Conservation (phyloP, 2,329 filamentous ascomycete species). For the Colletotrichum graminicola region DNA sequence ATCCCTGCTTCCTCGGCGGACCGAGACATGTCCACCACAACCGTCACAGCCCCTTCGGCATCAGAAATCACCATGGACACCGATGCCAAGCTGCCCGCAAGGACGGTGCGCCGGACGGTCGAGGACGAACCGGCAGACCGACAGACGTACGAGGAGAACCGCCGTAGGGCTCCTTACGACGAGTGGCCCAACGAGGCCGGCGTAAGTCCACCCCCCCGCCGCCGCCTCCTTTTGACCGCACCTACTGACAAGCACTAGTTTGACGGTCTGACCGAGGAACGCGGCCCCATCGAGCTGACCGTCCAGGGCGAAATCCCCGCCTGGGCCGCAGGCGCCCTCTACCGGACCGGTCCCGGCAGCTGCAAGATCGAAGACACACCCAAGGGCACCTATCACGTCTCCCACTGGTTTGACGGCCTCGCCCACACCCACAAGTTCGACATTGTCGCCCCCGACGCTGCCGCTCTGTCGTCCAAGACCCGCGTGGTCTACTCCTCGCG, state of each 20-base stretch:
- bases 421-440: conserved; percentile 79
- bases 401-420: conserved; percentile 87
- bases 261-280: conserved; percentile 74
- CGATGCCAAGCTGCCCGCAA: conserved; percentile 14
- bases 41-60: not conserved
- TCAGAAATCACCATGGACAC: not conserved
- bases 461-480: conserved; percentile 27
- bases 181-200: conserved; percentile 64
- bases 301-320: conserved; percentile 76
- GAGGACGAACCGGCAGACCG: conserved; percentile 34
- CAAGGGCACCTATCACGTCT: conserved; percentile 70
- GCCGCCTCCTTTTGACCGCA: not conserved
- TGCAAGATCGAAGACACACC: conserved; percentile 70
- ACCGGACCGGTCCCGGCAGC: conserved; percentile 79
- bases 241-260: conserved; percentile 62
- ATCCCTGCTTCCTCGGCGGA: not conserved
- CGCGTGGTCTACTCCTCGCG: conserved; percentile 79
- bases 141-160: conserved; percentile 35
- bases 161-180: conserved; percentile 51
- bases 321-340: conserved; percentile 79
- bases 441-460: conserved; percentile 59
- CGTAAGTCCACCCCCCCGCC: conserved; percentile 48
- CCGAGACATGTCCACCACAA: conserved; percentile 5
- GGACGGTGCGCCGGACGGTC: conserved; percentile 35
- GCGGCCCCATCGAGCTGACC: conserved; percentile 71